Percentiles rank a stretch among this genome's conserved stretches.
phyloP scores from a whole-genome alignment of 2,329 filamentous ascomycete genomes.

The Clathrospora elynae region DNA sequence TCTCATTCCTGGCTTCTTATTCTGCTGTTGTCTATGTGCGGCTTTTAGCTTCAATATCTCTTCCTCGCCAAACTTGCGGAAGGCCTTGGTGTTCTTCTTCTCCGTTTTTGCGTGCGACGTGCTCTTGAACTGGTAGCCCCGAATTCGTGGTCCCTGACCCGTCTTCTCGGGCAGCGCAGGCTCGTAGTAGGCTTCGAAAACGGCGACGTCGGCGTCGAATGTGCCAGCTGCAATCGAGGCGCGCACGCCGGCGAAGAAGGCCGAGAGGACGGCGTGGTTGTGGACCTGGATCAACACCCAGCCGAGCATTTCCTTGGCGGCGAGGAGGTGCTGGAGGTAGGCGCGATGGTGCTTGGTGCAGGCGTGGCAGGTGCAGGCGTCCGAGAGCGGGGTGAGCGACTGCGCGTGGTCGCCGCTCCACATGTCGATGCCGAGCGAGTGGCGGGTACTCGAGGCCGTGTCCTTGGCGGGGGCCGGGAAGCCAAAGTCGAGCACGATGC shows the following conservation, averaged over 20 bases:
- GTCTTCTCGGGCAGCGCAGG: conserved; percentile 72
- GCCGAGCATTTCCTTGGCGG: conserved; percentile 93
- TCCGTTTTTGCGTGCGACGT: conserved; percentile 36
- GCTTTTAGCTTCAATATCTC: conserved; percentile 34
- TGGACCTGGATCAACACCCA: conserved; percentile 94
- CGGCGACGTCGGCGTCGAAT: conserved; percentile 60
- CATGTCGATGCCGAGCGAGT: conserved; percentile 74
- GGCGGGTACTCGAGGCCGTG: conserved; percentile 15
- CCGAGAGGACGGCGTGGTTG: conserved; percentile 74
- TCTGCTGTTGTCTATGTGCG: conserved; percentile 39
- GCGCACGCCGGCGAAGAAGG: conserved; percentile 76
- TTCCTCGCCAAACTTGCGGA: conserved; percentile 34
- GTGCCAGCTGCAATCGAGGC: conserved; percentile 62
- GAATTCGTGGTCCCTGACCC: conserved; percentile 69
- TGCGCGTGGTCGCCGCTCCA: conserved; percentile 67
- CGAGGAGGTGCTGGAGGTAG: conserved; percentile 84
- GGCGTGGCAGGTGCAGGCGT: conserved; percentile 76
- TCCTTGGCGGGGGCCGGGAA: conserved; percentile 61
- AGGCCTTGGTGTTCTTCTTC: conserved; percentile 43
- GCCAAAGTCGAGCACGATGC: conserved; percentile 78
- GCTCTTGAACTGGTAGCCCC: conserved; percentile 44
- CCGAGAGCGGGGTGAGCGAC: conserved; percentile 65
- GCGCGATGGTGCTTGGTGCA: conserved; percentile 84
- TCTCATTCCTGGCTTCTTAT: conserved; percentile 29
- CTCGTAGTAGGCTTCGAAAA: conserved; percentile 73